Base-by-base conservation (phyloP, 306 rosid species). In the Begonia masoniana region DNA sequence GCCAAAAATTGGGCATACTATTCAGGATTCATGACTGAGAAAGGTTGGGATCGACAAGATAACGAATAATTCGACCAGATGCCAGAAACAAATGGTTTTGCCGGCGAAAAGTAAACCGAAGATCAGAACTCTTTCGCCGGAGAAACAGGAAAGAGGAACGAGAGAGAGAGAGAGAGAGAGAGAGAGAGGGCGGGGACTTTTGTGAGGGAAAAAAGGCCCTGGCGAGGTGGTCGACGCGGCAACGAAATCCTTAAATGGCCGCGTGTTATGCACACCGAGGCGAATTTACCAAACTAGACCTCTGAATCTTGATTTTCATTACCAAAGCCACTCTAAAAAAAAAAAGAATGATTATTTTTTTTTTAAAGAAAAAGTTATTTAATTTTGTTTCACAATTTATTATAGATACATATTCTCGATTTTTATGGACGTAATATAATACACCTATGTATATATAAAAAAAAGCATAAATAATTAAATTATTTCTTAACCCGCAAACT, bases 21-120 rank as follows among this genome's bases (percentile, higher is more conserved):
- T 68, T 82, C 91, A 41, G 91, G 85, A 78, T 78, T 82, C 91
- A 82, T 82, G 78, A 55, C 47, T 45, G 60, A 12, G 54, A 10
- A 56, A 59, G 54, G 69, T 9, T 16, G 49, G 52, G 48, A 61
- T 31, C 50, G 64, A 50, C 24, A 15, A 1, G 43, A 66, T 62
- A 43, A 13, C 26, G 15, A 8, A 13, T 58, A 51, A 15, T 12
- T 50, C 21, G 64, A 64, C 9, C 36, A 16, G 57, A 4, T 12
- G 50, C 1, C 15, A n/a, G 46, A 47, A 49, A 42, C n/a, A 0
- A 23, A 43, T 57, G 57, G 52, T 14, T 41, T 6, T 45, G 58
- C 58, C 73, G 78, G 74, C 71, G 75, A 71, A 45, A 55, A 24
- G 70, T 62, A 55, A 43, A 61, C 69, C 70, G 76, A 63, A 70